phyloP scores from a whole-genome alignment of 2,329 filamentous ascomycete genomes.

The Stagonosporopsis tanaceti region DNA sequence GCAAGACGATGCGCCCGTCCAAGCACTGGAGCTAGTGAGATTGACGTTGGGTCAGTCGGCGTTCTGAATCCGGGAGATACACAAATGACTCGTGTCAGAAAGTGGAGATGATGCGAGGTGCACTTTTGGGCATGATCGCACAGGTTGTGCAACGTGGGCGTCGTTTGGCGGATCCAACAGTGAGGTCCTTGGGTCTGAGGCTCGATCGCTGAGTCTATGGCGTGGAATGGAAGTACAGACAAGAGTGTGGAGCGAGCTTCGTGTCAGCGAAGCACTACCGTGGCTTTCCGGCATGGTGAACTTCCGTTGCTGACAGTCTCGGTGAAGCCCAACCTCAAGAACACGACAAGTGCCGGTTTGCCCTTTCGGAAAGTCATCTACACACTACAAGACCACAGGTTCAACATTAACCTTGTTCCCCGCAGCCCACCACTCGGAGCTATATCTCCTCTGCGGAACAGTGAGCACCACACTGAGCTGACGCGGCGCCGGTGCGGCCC shows the following conservation, averaged over 20 bases:
- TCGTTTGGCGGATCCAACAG: constrained; percentile 16
- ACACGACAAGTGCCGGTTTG: background rate
- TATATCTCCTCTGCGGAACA: background rate
- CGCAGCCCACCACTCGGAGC: background rate
- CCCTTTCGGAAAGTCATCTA: background rate
- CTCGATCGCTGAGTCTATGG: constrained; percentile 11
- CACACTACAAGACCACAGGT: background rate
- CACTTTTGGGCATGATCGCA: constrained; percentile 6
- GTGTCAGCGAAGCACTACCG: background rate
- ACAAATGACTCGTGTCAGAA: constrained; percentile 15
- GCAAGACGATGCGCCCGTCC: constrained; percentile 10
- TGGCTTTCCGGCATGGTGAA: background rate
- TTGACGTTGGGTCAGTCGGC: constrained; percentile 14
- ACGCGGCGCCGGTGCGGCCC: background rate
- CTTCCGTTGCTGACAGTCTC: background rate
- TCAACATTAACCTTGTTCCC: background rate
- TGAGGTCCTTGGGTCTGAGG: constrained; percentile 15
- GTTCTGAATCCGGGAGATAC: constrained; percentile 15
- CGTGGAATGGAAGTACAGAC: constrained; percentile 10
- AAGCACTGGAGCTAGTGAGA: constrained; percentile 3
- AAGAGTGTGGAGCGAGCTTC: background rate
- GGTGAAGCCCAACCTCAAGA: background rate
- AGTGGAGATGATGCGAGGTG: constrained; percentile 19
- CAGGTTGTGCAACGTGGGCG: constrained; percentile 10
- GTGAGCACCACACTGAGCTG: background rate